Percentiles rank a stretch among this genome's conserved stretches.
These are phyloP conservation scores for Euphorbia tirucalli DNA, from an alignment of 345 rosid species.

Conservation along the genomic window DNA sequence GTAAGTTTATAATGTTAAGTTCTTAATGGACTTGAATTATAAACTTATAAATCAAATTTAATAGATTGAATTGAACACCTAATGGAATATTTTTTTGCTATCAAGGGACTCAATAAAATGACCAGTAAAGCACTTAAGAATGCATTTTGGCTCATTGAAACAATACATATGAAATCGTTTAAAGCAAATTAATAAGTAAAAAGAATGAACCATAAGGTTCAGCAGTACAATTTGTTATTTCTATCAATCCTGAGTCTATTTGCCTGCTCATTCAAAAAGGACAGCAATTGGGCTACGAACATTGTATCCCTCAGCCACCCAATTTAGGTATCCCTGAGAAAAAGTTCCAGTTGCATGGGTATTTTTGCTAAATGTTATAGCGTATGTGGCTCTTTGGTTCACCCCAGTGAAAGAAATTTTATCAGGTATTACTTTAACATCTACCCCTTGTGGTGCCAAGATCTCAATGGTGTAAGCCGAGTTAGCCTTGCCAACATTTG, in stretches of 20 bases:
- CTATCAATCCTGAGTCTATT: not conserved
- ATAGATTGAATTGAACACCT: too few relatives aligned
- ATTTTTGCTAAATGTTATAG: constrained; percentile 17
- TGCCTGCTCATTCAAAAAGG: not conserved
- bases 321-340: constrained; percentile 20
- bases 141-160: not conserved
- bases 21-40: too few relatives aligned
- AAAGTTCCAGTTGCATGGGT: not conserved
- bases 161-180: not conserved
- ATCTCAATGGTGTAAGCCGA: constrained; percentile 13
- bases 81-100: not conserved
- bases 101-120: not conserved
- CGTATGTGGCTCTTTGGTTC: constrained; percentile 15
- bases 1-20: too few relatives aligned
- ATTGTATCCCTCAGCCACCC: constrained; percentile 8
- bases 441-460: constrained; percentile 14
- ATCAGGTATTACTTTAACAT: constrained; percentile 12
- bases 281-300: constrained; percentile 23
- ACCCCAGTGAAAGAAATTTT: constrained; percentile 2
- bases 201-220: not conserved
- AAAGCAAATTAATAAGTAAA: not conserved
- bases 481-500: constrained; percentile 13
- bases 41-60: too few relatives aligned
- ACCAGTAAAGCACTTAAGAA: not conserved
- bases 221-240: not conserved